These are phyloP conservation scores for Fusarium tuaranense DNA, from an alignment of 2,329 filamentous ascomycete species.

Conservation along the genomic window DNA sequence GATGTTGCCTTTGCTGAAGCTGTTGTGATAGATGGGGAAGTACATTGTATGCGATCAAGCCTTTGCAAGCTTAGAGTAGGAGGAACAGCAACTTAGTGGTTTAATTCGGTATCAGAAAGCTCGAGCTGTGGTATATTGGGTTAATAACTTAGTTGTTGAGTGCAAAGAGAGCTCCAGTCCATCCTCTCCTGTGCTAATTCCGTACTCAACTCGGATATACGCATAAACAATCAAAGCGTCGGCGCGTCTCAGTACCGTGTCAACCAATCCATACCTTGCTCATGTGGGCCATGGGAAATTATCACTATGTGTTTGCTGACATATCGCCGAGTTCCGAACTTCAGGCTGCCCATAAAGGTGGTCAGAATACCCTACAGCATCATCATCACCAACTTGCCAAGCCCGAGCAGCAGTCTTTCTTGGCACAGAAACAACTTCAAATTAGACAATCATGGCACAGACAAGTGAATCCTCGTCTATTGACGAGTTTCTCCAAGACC, in stretches of 20 bases:
- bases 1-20: background rate
- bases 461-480: background rate
- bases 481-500: constrained; percentile 7
- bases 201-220: background rate
- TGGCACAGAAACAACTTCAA: background rate
- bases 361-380: background rate
- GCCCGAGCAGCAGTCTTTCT: background rate
- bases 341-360: background rate
- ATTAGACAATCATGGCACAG: background rate
- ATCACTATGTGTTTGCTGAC: background rate
- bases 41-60: background rate
- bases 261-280: background rate
- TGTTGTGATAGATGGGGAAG: background rate
- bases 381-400: background rate
- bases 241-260: background rate
- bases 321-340: background rate
- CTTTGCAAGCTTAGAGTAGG: background rate
- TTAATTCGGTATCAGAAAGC: background rate
- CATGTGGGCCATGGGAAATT: background rate
- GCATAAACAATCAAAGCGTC: background rate
- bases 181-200: background rate
- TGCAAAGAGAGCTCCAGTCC: background rate
- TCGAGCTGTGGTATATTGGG: background rate
- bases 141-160: background rate
- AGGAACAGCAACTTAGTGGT: background rate